Percentiles rank a stretch among this genome's conserved stretches.
Evolutionary conservation across 1,139 yeast species (phyloP).

Genomic region (Debaryomycetaceae sp.): DNA sequence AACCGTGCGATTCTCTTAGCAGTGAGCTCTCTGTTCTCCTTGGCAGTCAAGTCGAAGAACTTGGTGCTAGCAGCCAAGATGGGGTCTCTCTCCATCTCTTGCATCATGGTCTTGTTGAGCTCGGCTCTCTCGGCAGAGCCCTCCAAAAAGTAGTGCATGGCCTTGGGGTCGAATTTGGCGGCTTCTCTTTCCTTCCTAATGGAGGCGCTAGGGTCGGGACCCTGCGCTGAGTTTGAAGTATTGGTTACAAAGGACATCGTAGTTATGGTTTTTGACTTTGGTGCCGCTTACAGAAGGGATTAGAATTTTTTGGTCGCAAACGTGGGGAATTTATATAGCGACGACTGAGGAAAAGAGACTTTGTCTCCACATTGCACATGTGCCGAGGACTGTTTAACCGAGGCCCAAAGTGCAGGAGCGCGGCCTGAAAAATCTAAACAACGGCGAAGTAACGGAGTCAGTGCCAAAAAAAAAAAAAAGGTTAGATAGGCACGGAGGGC

Average conservation of each 20-base stretch:
- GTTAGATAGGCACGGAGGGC: too few relatives aligned
- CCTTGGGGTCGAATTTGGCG: slow-evolving; percentile 25
- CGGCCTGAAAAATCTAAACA: slow-evolving; percentile 1
- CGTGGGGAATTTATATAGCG: slow-evolving; percentile 8
- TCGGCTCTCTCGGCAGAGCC: slow-evolving; percentile 33
- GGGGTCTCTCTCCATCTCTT: slow-evolving; percentile 44
- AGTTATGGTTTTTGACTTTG: slow-evolving; percentile 2
- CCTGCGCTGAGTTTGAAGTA: slow-evolving; percentile 16
- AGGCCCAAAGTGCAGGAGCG: slow-evolving; percentile 9
- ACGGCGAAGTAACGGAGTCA: too few relatives aligned
- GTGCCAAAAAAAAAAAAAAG: slow-evolving; percentile 2
- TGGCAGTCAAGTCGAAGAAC: slow-evolving; percentile 35
- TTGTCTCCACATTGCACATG: slow-evolving; percentile 9
- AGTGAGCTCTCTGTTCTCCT: slow-evolving; percentile 33
- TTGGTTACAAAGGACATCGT: slow-evolving; percentile 6
- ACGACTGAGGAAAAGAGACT: neutral
- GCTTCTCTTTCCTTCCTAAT: slow-evolving; percentile 32
- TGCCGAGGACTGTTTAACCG: slow-evolving; percentile 9
- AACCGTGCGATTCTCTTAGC: slow-evolving; percentile 34
- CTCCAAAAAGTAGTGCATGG: slow-evolving; percentile 40
- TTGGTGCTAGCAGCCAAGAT: slow-evolving; percentile 29
- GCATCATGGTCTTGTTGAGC: slow-evolving; percentile 22
- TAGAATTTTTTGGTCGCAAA: slow-evolving; percentile 3
- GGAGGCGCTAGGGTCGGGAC: slow-evolving; percentile 34
- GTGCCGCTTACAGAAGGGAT: neutral